phyloP scores from a whole-genome alignment of 495 filamentous ascomycete species.

The Penicillium longicatenatum region DNA sequence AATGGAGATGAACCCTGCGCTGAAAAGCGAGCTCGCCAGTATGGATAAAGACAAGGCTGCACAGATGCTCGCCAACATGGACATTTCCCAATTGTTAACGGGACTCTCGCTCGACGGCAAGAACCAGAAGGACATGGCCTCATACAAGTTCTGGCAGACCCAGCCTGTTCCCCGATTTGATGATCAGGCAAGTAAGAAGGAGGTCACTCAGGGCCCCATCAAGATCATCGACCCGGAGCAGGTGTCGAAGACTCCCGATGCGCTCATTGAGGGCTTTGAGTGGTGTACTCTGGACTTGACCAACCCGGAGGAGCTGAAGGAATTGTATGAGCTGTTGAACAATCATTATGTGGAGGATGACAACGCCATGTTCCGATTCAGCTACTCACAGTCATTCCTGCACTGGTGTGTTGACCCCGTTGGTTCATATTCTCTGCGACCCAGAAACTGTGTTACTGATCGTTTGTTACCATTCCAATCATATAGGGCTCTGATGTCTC shows the following conservation, averaged over 20 bases:
- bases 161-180: constrained; percentile 90
- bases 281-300: constrained; percentile 91
- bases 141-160: constrained; percentile 97
- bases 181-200: constrained; percentile 40
- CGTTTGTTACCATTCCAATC: constrained; percentile 25
- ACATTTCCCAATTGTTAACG: constrained; percentile 77
- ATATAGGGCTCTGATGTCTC: constrained; percentile 82
- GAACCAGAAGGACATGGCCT: constrained; percentile 92
- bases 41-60: constrained; percentile 52
- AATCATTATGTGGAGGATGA: constrained; percentile 97
- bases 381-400: constrained; percentile 85
- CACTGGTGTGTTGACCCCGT: constrained; percentile 64
- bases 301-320: constrained; percentile 75
- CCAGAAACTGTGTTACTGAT: constrained; percentile 2
- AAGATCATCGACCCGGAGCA: constrained; percentile 72
- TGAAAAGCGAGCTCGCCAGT: constrained; percentile 48
- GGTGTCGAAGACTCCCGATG: constrained; percentile 67
- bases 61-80: constrained; percentile 70
- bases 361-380: constrained; percentile 95
- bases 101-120: constrained; percentile 74
- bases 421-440: not conserved
- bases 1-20: constrained; percentile 52
- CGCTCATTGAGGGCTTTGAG: constrained; percentile 76
- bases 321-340: constrained; percentile 84
- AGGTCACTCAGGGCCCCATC: constrained; percentile 60